Percentiles rank a stretch among this genome's conserved stretches.
Evolutionary conservation across 345 rosid genomes (phyloP).

Genomic region (Citrus glauca): DNA sequence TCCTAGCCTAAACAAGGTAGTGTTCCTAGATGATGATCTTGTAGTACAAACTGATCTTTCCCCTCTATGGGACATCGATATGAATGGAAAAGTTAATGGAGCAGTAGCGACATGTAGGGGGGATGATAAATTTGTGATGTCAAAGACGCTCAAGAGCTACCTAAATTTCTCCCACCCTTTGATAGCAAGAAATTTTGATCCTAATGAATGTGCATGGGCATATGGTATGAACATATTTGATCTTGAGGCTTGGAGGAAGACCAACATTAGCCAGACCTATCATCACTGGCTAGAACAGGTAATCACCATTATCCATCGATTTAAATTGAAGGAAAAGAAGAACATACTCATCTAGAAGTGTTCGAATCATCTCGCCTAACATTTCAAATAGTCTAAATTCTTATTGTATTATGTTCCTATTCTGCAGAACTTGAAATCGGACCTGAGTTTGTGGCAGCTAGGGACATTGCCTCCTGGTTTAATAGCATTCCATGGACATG

Average conservation of each 20-base stretch:
- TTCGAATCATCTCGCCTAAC: no score
- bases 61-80: constrained; percentile 86
- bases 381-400: neutral
- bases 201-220: constrained; percentile 94
- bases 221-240: constrained; percentile 97
- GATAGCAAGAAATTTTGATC: constrained; percentile 58
- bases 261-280: constrained; percentile 84
- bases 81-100: constrained; percentile 91
- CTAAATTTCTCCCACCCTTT: constrained; percentile 87
- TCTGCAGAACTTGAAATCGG: constrained; percentile 88
- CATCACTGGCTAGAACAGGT: constrained; percentile 92
- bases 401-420: neutral
- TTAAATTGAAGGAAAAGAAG: neutral
- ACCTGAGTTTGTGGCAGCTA: constrained; percentile 94
- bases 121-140: constrained; percentile 77
- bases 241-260: constrained; percentile 84
- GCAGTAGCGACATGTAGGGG: constrained; percentile 93
- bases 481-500: constrained; percentile 90
- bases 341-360: neutral
- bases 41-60: constrained; percentile 92
- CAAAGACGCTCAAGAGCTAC: constrained; percentile 80
- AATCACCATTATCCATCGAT: constrained; percentile 8
- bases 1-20: constrained; percentile 83
- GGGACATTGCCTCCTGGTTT: constrained; percentile 94
- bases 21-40: constrained; percentile 90